A percentile compares a stretch with the other conserved stretches of the same genome.
These are phyloP conservation scores for Melanogaster broomeanus DNA, from an alignment of 768 basidiomycete species.

Conservation along the genomic window DNA sequence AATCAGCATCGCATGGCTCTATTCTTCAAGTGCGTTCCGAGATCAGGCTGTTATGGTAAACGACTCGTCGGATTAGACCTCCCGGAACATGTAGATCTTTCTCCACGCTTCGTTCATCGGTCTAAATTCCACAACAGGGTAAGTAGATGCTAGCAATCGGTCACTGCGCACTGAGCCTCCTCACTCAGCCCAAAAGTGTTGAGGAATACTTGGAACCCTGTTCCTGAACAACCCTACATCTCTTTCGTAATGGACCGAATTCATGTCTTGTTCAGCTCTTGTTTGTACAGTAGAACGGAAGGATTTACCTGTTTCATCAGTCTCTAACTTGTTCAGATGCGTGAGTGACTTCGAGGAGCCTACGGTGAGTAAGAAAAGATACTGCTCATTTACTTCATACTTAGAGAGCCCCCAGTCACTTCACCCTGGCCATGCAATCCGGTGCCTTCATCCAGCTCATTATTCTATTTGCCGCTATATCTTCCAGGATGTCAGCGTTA, in stretches of 20 bases:
- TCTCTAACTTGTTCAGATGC: conserved; percentile 40
- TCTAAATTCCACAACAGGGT: conserved; percentile 25
- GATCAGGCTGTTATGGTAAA: conserved; percentile 42
- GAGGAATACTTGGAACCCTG: conserved; percentile 66
- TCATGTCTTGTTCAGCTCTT: conserved; percentile 39
- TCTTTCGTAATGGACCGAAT: conserved; percentile 34
- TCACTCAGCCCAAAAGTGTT: conserved; percentile 46
- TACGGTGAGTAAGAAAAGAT: conserved; percentile 46
- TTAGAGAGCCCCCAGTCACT: conserved; percentile 44
- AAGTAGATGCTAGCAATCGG: not conserved
- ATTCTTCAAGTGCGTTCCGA: conserved; percentile 64
- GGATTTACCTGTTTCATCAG: not conserved
- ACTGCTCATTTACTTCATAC: not conserved
- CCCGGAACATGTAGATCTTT: conserved; percentile 20
- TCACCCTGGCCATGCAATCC: conserved; percentile 64
- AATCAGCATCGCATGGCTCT: conserved; percentile 53
- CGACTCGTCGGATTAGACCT: conserved; percentile 14
- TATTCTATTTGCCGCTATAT: conserved; percentile 60
- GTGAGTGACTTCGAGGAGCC: conserved; percentile 45
- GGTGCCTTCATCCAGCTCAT: conserved; percentile 73
- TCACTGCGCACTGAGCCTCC: not conserved
- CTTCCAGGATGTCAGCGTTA: conserved; percentile 55
- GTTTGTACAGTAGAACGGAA: conserved; percentile 46
- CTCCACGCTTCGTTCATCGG: conserved; percentile 32
- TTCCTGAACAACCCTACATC: conserved; percentile 45